These are phyloP conservation scores for Cercospora canescens DNA, from an alignment of 2,329 filamentous ascomycete species.

Conservation along the genomic window DNA sequence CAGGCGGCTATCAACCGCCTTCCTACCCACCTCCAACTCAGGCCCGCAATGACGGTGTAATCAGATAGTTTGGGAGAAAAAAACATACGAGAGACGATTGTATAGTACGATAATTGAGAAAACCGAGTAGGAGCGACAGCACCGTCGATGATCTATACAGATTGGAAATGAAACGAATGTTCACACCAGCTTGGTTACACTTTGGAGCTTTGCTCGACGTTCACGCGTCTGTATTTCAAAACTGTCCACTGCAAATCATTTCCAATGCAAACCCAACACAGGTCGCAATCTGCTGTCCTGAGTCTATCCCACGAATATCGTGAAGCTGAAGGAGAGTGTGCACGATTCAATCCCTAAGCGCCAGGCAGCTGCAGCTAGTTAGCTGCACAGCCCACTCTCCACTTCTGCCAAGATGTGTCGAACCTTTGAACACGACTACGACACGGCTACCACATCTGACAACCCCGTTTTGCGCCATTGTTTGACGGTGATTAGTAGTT, in stretches of 20 bases:
- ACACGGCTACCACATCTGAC: background rate
- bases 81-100: background rate
- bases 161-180: background rate
- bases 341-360: background rate
- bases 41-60: slow-evolving; percentile 3
- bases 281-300: too few species aligned
- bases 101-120: background rate
- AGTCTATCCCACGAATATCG: background rate
- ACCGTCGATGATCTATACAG: background rate
- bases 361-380: background rate
- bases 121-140: background rate
- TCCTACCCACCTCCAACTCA: slow-evolving; percentile 16
- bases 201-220: background rate
- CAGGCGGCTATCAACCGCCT: slow-evolving; percentile 18
- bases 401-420: background rate
- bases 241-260: background rate
- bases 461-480: background rate
- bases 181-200: background rate
- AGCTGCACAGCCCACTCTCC: background rate
- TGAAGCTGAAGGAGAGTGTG: background rate
- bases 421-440: background rate
- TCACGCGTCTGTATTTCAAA: background rate
- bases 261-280: too few species aligned
- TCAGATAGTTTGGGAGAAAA: background rate
- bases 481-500: background rate